Evolutionary conservation across 257 asterid genomes (phyloP).

Genomic region (Gynochthodes officinalis): DNA sequence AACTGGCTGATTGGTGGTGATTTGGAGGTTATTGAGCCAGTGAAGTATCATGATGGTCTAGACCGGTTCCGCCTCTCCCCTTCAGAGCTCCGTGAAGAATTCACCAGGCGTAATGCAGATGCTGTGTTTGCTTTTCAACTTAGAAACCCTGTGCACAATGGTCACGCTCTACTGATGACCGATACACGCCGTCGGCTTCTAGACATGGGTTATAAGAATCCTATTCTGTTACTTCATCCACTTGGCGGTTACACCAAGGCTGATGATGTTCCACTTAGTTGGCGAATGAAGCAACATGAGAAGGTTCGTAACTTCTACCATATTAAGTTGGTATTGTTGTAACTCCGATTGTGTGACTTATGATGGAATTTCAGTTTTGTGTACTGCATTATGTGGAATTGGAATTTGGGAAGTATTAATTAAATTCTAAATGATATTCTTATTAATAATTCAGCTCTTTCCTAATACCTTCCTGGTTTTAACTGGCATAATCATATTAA

Average conservation of each 20-base stretch:
- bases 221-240: slow-evolving; percentile 80
- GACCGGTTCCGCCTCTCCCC: slow-evolving; percentile 90
- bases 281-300: slow-evolving; percentile 98
- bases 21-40: slow-evolving; percentile 68
- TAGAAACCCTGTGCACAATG: slow-evolving; percentile 93
- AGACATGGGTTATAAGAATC: slow-evolving; percentile 89
- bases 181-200: slow-evolving; percentile 90
- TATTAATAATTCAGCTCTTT: background rate
- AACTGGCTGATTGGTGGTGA: slow-evolving; percentile 95
- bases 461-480: background rate
- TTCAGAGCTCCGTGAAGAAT: slow-evolving; percentile 67
- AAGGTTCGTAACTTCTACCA: slow-evolving; percentile 43
- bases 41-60: slow-evolving; percentile 66
- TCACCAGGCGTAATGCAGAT: slow-evolving; percentile 70
- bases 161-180: slow-evolving; percentile 85
- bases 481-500: background rate
- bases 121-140: slow-evolving; percentile 97
- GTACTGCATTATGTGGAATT: background rate
- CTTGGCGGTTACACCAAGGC: slow-evolving; percentile 94
- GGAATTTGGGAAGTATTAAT: background rate
- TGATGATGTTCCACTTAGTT: slow-evolving; percentile 85
- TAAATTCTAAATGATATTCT: background rate
- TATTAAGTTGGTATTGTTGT: background rate
- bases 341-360: background rate
- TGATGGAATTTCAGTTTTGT: background rate